Conservation (phyloP, 2,329 filamentous ascomycete genomes). For the Verticillium tricorpus region DNA sequence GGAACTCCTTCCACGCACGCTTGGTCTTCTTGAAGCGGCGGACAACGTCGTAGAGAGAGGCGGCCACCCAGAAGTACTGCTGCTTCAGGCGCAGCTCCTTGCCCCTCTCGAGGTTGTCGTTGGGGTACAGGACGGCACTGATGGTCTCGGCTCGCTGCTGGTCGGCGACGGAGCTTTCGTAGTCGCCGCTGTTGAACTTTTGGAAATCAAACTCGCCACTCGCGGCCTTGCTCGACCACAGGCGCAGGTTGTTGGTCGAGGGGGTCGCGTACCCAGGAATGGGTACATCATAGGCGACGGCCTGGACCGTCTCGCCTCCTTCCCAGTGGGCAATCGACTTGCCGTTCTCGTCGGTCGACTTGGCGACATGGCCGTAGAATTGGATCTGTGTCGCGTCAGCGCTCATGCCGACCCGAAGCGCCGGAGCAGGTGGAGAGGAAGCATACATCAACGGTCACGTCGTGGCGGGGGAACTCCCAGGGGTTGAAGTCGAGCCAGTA, state of each 20-base stretch:
- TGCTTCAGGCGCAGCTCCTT: slow-evolving; percentile 98
- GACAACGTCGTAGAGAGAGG: slow-evolving; percentile 93
- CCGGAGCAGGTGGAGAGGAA: background rate
- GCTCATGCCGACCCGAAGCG: background rate
- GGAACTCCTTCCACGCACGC: slow-evolving; percentile 85
- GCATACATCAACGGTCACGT: slow-evolving; percentile 81
- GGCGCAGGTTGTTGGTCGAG: slow-evolving; percentile 91
- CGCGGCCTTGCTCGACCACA: slow-evolving; percentile 97
- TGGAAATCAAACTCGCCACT: slow-evolving; percentile 99
- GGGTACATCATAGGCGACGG: slow-evolving; percentile 87
- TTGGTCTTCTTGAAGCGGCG: slow-evolving; percentile 97
- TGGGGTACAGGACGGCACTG: slow-evolving; percentile 93
- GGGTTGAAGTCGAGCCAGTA: slow-evolving; percentile 99
- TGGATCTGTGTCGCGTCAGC: slow-evolving; percentile 55
- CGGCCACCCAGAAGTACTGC: slow-evolving; percentile 99
- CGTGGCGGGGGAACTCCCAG: slow-evolving; percentile 96
- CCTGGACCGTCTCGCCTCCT: slow-evolving; percentile 86
- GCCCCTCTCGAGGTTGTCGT: slow-evolving; percentile 92
- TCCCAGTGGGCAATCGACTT: slow-evolving; percentile 78
- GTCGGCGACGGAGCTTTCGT: slow-evolving; percentile 96
- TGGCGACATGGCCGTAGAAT: slow-evolving; percentile 85
- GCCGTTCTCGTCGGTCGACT: slow-evolving; percentile 69
- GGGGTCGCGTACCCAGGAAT: slow-evolving; percentile 87
- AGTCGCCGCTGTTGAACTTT: slow-evolving; percentile 98
- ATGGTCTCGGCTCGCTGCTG: slow-evolving; percentile 99